These are phyloP conservation scores for Cordyceps cicadae DNA, from an alignment of 2,329 filamentous ascomycete genomes.

Conservation along the genomic window DNA sequence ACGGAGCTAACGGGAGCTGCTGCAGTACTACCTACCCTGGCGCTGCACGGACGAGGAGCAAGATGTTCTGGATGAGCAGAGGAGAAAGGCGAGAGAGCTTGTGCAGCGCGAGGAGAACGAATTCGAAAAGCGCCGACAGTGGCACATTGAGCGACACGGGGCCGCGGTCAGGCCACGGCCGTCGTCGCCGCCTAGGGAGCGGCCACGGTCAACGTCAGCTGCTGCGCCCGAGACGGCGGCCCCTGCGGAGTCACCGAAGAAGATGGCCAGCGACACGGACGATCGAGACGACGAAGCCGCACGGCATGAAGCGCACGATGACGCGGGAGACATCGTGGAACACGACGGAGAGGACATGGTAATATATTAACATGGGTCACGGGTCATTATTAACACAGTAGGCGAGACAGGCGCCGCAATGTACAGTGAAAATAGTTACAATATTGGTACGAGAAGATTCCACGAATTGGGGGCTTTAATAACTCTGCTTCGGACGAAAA, in stretches of 20 bases:
- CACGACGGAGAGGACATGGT: slow-evolving; percentile 85
- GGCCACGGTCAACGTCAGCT: slow-evolving; percentile 10
- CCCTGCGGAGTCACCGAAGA: not conserved
- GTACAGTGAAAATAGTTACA: not conserved
- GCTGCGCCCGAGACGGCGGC: not conserved
- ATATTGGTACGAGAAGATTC: not conserved
- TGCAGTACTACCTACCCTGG: slow-evolving; percentile 80
- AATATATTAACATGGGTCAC: slow-evolving; percentile 58
- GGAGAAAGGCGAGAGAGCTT: slow-evolving; percentile 52
- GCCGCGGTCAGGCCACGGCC: slow-evolving; percentile 20
- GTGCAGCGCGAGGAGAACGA: slow-evolving; percentile 59
- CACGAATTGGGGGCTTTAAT: not conserved
- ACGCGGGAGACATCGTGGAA: slow-evolving; percentile 68
- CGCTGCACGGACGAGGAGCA: slow-evolving; percentile 62
- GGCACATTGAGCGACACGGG: slow-evolving; percentile 23
- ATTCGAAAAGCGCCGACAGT: slow-evolving; percentile 45
- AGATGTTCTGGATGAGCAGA: slow-evolving; percentile 60
- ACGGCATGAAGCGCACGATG: slow-evolving; percentile 42
- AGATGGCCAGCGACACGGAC: not conserved
- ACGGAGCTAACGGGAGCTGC: not conserved
- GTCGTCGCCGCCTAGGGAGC: slow-evolving; percentile 21
- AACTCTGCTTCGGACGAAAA: too few relatives aligned
- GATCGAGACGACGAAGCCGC: not conserved
- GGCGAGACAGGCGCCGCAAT: not conserved
- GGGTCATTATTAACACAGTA: not conserved